A percentile compares a stretch with the other conserved stretches of the same genome.
These are phyloP conservation scores for Chaetomiaceae sp. DNA, from an alignment of 2,329 filamentous ascomycete species.

Conservation along the genomic window DNA sequence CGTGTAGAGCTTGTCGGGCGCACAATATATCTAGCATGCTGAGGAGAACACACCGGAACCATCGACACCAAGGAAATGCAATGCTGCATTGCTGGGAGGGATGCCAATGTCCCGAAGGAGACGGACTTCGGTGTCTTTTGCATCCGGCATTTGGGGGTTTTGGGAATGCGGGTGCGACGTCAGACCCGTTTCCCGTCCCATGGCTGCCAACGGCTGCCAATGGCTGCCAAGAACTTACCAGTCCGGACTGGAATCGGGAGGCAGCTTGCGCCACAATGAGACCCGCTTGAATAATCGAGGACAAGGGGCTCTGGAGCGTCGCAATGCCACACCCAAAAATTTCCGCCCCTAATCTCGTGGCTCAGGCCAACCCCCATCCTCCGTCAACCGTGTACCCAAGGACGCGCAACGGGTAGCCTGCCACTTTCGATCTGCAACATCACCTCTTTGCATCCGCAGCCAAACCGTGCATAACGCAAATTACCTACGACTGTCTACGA, in stretches of 20 bases:
- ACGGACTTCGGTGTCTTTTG: too few relatives aligned
- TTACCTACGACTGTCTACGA: neutral
- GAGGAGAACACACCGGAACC: too few relatives aligned
- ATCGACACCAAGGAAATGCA: neutral
- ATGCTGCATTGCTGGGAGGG: neutral
- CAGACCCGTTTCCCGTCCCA: too few relatives aligned
- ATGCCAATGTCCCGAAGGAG: too few relatives aligned
- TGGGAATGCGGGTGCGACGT: too few relatives aligned
- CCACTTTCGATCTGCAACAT: neutral
- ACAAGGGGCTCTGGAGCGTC: too few relatives aligned
- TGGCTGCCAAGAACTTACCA: conserved; percentile 7
- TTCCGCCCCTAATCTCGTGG: conserved; percentile 14
- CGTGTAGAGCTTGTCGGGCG: too few relatives aligned
- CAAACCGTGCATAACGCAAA: neutral
- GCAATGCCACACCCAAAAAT: conserved; percentile 13
- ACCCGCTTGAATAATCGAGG: too few relatives aligned
- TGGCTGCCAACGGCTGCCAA: neutral
- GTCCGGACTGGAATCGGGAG: neutral
- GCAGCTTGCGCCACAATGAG: conserved; percentile 11
- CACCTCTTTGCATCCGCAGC: neutral
- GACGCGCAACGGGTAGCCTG: conserved; percentile 9
- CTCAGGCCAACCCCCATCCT: neutral
- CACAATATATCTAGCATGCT: too few relatives aligned
- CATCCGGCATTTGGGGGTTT: too few relatives aligned
- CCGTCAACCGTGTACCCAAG: neutral